Evolutionary conservation across 371 early-diverging fungal species (phyloP), one percentile per base, ranked within the genome.

Genomic region (Mortierella polycephala): DNA sequence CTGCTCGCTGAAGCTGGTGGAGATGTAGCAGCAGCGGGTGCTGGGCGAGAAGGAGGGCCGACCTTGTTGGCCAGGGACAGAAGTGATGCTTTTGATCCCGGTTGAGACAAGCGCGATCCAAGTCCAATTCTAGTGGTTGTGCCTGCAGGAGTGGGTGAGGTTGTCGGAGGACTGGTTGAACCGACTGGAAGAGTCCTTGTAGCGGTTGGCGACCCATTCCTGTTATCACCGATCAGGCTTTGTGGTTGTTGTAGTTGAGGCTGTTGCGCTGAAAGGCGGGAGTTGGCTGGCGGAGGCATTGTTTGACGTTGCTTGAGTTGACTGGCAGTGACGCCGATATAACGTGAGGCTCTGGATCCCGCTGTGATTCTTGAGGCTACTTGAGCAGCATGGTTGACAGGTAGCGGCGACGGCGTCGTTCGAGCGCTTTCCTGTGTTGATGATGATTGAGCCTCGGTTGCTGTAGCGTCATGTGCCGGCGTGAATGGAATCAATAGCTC

Each of bases 341-440:
- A 90, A 20, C 85, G 86, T 52, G 87, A 87, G 6, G 90, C 89
- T 30, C 87, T 81, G 16, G 88, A 87, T 12, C 90, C 88, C 4
- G 76, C 81, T 10, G 85, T 85, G 41, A 86, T 87, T 20, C 84
- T 71, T 8, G 85, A 57, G 30, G 81, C 84, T 30, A 77, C 84
- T 51, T 83, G 71, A 7, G 84, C 77, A 30, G 82, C 82, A 30
- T 79, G 81, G 56, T 75, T 59, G 51, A 59, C 20, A 45, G 74
- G 56, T 40, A 52, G 55, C 14, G 42, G 40, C 23, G 65, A 42
- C 55, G 68, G 56, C 44, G 69, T 60, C n/a, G 60, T 16, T 9
- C 57, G 71, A 13, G 49, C 47, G 46, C 64, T 55, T 30, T 64
- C 71, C 39, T 58, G 64, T 10, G 12, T 16, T 8, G 57, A 62